phyloP scores from a whole-genome alignment of 345 rosid species.

The Lagerstroemia speciosa region DNA sequence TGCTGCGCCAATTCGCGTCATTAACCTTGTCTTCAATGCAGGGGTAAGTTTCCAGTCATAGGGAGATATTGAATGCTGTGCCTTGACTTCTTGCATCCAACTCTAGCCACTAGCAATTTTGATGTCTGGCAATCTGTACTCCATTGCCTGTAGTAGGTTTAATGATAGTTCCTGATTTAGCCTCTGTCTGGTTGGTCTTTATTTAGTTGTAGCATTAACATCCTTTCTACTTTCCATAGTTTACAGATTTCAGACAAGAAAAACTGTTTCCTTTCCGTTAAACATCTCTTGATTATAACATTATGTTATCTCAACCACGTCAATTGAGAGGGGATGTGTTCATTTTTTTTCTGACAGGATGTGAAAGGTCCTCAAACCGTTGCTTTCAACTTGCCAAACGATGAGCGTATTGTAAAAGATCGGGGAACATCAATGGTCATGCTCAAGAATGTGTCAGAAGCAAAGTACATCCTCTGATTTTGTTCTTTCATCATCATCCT shows the following conservation, averaged over 20 bases:
- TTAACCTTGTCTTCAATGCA: conserved; percentile 68
- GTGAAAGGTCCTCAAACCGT: conserved; percentile 93
- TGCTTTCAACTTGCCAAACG: conserved; percentile 94
- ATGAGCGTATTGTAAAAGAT: conserved; percentile 80
- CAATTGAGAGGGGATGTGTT: not conserved
- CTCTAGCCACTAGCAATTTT: not conserved
- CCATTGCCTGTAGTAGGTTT: not conserved
- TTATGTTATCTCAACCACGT: not conserved
- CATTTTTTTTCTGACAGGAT: conserved; percentile 37
- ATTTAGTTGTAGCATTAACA: not conserved
- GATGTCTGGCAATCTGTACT: not conserved
- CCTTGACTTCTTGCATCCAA: not conserved
- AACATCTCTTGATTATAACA: not conserved
- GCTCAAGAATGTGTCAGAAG: conserved; percentile 82
- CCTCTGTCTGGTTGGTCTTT: not conserved
- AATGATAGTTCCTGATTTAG: not conserved
- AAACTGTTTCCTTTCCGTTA: not conserved
- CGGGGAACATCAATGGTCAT: conserved; percentile 97
- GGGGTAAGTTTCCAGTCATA: conserved; percentile 51
- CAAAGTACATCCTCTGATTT: conserved; percentile 45
- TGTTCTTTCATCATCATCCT: conserved; percentile 9
- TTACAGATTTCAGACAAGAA: not conserved
- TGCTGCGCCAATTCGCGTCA: conserved; percentile 92
- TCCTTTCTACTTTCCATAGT: not conserved
- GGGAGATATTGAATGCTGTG: not conserved